These are phyloP conservation scores for Xanthoconium purpureum DNA, from an alignment of 768 basidiomycete species.

Conservation along the genomic window DNA sequence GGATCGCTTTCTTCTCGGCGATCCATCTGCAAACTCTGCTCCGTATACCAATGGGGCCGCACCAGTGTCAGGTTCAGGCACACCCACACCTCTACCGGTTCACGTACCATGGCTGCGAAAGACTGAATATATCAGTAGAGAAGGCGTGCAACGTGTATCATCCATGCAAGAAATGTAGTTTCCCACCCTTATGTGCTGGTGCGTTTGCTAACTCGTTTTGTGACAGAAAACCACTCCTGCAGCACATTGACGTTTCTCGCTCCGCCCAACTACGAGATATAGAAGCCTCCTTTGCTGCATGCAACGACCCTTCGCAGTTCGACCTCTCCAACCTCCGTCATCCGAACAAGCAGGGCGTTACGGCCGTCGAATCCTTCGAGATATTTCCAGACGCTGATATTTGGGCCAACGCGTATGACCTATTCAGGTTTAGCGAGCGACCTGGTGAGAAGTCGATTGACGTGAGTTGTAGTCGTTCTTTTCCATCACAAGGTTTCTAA, in stretches of 20 bases:
- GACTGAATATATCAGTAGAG: constrained; percentile 82
- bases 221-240: constrained; percentile 46
- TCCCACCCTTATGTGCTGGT: background rate
- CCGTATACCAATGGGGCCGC: constrained; percentile 42
- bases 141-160: constrained; percentile 45
- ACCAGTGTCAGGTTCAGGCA: constrained; percentile 34
- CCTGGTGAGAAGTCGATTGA: constrained; percentile 76
- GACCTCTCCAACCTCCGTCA: constrained; percentile 61
- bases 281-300: constrained; percentile 68
- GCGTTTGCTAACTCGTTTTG: background rate
- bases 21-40: constrained; percentile 46
- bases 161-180: constrained; percentile 53
- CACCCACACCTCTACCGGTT: constrained; percentile 45
- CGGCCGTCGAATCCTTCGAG: constrained; percentile 78
- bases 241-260: constrained; percentile 67
- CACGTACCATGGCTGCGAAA: constrained; percentile 90
- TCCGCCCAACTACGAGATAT: constrained; percentile 75
- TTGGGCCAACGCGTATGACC: constrained; percentile 87
- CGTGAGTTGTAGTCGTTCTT: constrained; percentile 38
- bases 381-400: constrained; percentile 81
- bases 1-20: constrained; percentile 73
- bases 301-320: constrained; percentile 52
- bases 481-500: background rate
- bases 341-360: constrained; percentile 74
- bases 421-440: constrained; percentile 80